Conservation (phyloP, 345 rosid genomes). For the Ailanthus altissimus region DNA sequence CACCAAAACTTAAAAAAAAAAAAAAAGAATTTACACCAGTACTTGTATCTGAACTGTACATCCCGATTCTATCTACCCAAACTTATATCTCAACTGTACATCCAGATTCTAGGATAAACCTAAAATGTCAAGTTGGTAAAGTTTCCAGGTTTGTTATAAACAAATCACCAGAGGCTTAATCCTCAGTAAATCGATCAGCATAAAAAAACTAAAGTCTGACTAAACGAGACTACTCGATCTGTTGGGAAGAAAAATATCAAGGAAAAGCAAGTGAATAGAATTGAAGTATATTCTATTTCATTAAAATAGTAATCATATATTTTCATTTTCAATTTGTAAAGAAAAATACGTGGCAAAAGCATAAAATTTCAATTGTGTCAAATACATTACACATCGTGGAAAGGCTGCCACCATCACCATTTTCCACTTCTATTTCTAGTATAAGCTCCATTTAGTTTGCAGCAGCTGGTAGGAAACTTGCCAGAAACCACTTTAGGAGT, state of each 20-base stretch:
- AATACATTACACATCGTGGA: slow-evolving; percentile 2
- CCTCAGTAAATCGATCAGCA: neutral
- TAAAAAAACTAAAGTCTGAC: neutral
- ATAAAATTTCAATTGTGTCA: neutral
- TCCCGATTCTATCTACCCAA: too few species aligned
- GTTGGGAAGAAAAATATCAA: neutral
- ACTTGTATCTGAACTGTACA: too few species aligned
- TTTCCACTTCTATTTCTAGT: slow-evolving; percentile 14
- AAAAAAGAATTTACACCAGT: too few species aligned
- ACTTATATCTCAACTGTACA: too few species aligned
- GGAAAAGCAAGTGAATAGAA: neutral
- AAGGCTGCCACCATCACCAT: slow-evolving; percentile 9
- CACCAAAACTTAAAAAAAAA: too few species aligned
- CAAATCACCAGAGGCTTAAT: too few species aligned
- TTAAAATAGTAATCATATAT: neutral
- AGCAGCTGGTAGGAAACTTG: slow-evolving; percentile 18
- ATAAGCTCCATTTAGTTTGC: slow-evolving; percentile 13
- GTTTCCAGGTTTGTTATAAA: too few species aligned
- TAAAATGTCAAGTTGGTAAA: too few species aligned
- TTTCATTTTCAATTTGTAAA: slow-evolving; percentile 7
- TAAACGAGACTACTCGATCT: neutral
- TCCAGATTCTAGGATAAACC: too few species aligned
- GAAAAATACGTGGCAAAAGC: neutral
- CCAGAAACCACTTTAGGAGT: slow-evolving; percentile 8
- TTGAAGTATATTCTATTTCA: neutral